Base-by-base conservation (phyloP, 495 filamentous ascomycete genomes). In the Aspergillus incahuasiensis region DNA sequence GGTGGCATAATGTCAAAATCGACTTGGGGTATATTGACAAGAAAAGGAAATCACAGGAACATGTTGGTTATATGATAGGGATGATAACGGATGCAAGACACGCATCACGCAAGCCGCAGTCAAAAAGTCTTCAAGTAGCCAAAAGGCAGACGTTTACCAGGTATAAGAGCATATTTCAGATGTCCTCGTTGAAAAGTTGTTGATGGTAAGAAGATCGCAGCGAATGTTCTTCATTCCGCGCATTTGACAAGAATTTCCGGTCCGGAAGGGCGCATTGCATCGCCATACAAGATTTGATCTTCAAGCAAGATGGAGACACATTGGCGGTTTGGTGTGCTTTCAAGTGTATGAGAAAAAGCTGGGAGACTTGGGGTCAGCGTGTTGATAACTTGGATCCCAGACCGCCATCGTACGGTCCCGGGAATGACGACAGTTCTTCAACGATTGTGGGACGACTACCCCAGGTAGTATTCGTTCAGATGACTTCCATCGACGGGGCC, bases 11-110 rank as follows among this genome's bases (percentile, higher is more conserved):
- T 22, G 21, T 58, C 51, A 52, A 21, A 53, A 58, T 44, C 24
- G 42, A 45, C 45, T 25, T 35, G 32, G 60, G 60, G 56, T 62
- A 62, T 62, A 58, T 42, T 58, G 38, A 49, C 49, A 52, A 58
- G 32, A 49, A 39, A 13, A 18, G n/a, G 43, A 48, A 24, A 20
- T 45, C 9, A 25, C 43, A 53, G 48, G 30, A 35, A 25, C 15
- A 47, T 44, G 54, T 53, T n/a, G n/a, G n/a, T n/a, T n/a, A n/a
- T n/a, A n/a, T n/a, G n/a, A n/a, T n/a, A n/a, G n/a, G n/a, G n/a
- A n/a, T n/a, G 34, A 53, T 41, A 43, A 48, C 21, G 40, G 7
- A 42, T 35, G n/a, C 32, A 22, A 24, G 19, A 12, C 24, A 52
- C 32, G 44, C 18, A 20, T 21, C 5, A 21, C 38, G 20, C 18